Base-by-base conservation (phyloP, 2,329 filamentous ascomycete genomes). In the Fusarium heterosporum region DNA sequence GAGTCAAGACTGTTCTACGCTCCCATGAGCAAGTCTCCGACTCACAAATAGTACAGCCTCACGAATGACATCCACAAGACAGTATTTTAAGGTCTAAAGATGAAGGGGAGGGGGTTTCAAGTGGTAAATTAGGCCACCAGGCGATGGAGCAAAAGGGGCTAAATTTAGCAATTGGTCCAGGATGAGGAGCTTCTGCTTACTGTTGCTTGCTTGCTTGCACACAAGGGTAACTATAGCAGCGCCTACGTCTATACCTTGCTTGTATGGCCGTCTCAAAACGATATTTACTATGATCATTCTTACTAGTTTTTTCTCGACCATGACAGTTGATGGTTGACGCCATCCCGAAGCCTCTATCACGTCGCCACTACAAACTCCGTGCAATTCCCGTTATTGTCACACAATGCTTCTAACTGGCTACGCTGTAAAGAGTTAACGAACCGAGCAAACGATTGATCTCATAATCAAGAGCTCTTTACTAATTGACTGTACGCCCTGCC, bases 51-150 rank as follows among this genome's bases (percentile, higher is more conserved):
- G 22, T 38, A 49, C 22, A 46, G 32, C 42, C 38, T 49, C 41
- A 40, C 28, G 40, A 32, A 50, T 40, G 17, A 11, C 48, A 64
- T 53, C 34, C 22, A 17, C 25, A 55, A 28, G 32, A 28, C 53
- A 55, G 30, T 25, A 61, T 52, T 34, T 36, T 17, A 45, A 36
- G 41, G 14, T 25, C 25, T 34, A 50, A 40, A 54, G 32, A 61
- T 40, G 58, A 58, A 59, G 55, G 53, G 28, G 32, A 59, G 34
- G 52, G 30, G 55, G 55, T 55, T 22, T 55, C 52, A 47, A 48
- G 55, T 68, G 70, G 68, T 57, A 73, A 72, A 71, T 73, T 71
- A 73, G 69, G 71, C 47, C 71, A 62, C 64, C 49, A 61, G 55
- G 48, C 54, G 57, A 66, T 56, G 66, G 55, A 65, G 55, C 42